A percentile compares a stretch with the other conserved stretches of the same genome.
Evolutionary conservation across 805 yeast species (phyloP).

Genomic region (Starmerella davenportii): DNA sequence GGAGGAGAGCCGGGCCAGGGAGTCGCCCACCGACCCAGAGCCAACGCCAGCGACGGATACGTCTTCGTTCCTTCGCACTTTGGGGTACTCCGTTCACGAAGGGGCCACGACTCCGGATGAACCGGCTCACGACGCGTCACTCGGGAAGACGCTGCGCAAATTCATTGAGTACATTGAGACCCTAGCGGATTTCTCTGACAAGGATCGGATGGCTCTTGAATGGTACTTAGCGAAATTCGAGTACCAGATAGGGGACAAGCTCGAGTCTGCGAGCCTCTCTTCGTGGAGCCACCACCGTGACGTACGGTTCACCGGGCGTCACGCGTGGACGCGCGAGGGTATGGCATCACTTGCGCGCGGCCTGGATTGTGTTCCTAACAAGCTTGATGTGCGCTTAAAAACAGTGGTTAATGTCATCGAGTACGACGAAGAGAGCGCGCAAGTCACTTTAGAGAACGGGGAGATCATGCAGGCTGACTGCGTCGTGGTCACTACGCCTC

Average conservation of each 20-base stretch:
- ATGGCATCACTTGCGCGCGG: slow-evolving; percentile 24
- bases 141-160: slow-evolving; percentile 25
- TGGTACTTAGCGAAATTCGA: slow-evolving; percentile 29
- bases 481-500: slow-evolving; percentile 26
- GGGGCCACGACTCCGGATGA: slow-evolving; percentile 18
- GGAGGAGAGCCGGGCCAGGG: slow-evolving; percentile 6
- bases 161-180: slow-evolving; percentile 20
- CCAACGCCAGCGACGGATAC: neutral
- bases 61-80: slow-evolving; percentile 15
- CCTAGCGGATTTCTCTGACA: slow-evolving; percentile 21
- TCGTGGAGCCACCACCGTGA: slow-evolving; percentile 29
- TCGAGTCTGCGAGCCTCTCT: slow-evolving; percentile 23
- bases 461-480: slow-evolving; percentile 27
- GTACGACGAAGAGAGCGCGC: slow-evolving; percentile 22
- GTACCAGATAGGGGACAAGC: slow-evolving; percentile 22
- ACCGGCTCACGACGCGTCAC: slow-evolving; percentile 21
- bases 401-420: slow-evolving; percentile 25
- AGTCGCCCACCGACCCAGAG: slow-evolving; percentile 20
- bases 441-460: slow-evolving; percentile 24
- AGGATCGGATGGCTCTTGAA: slow-evolving; percentile 23
- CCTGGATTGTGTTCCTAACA: slow-evolving; percentile 23
- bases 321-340: slow-evolving; percentile 25
- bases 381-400: slow-evolving; percentile 26
- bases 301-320: slow-evolving; percentile 26
- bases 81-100: slow-evolving; percentile 16